A percentile compares a stretch with the other conserved stretches of the same genome.
phyloP scores from a whole-genome alignment of 2,329 filamentous ascomycete species.

The Epichloe hybrida region DNA sequence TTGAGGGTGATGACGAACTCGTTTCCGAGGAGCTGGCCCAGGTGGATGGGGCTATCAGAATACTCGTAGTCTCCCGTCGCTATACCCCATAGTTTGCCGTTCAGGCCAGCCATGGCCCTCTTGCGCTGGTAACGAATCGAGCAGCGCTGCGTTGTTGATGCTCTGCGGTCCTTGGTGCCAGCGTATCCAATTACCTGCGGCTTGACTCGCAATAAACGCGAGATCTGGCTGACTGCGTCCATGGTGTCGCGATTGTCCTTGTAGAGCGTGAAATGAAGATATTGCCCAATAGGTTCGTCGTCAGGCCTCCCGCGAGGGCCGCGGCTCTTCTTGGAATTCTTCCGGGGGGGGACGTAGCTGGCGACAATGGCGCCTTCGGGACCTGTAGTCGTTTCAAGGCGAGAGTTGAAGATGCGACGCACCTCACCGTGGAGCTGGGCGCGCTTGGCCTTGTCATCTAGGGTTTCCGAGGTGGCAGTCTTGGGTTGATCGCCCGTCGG shows the following conservation, averaged over 20 bases:
- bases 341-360: conserved; percentile 42
- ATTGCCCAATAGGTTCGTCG: conserved; percentile 46
- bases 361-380: conserved; percentile 49
- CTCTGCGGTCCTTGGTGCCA: conserved; percentile 82
- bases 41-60: conserved; percentile 53
- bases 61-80: conserved; percentile 74
- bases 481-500: conserved; percentile 16
- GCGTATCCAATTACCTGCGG: conserved; percentile 61
- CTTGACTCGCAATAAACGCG: conserved; percentile 60
- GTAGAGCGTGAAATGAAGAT: conserved; percentile 82
- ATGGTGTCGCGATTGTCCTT: conserved; percentile 97
- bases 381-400: conserved; percentile 61
- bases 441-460: conserved; percentile 32
- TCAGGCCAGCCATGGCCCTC: conserved; percentile 51
- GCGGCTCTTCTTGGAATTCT: conserved; percentile 17
- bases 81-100: conserved; percentile 47
- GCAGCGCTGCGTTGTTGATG: conserved; percentile 72
- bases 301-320: conserved; percentile 13
- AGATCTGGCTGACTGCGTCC: conserved; percentile 70
- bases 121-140: conserved; percentile 42
- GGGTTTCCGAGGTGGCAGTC: conserved; percentile 25
- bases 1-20: conserved; percentile 88
- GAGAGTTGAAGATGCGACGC: conserved; percentile 66
- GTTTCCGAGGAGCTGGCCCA: conserved; percentile 79
- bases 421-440: conserved; percentile 45